phyloP scores from a whole-genome alignment of 306 rosid species.

The Pachyrhizus erosus region DNA sequence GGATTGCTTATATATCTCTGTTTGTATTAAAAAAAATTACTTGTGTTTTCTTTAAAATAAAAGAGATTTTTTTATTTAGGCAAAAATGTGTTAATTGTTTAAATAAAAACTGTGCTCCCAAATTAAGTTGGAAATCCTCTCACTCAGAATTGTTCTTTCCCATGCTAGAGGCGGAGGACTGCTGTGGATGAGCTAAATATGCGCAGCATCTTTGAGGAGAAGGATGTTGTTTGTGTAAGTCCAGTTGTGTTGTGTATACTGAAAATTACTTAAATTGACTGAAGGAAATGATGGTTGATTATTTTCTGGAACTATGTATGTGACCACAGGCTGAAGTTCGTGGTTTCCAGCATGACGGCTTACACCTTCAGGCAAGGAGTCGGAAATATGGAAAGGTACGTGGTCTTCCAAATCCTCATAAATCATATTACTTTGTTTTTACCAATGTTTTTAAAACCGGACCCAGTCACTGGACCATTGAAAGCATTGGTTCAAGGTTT shows the following conservation, averaged over 20 bases:
- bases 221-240: constrained; percentile 85
- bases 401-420: constrained; percentile 32
- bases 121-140: constrained; percentile 30
- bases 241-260: constrained; percentile 1
- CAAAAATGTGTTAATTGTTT: neutral
- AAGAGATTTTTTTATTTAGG: neutral
- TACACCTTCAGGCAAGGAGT: constrained; percentile 97
- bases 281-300: constrained; percentile 14
- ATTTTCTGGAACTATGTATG: neutral
- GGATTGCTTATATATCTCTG: neutral
- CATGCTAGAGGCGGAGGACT: constrained; percentile 84
- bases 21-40: neutral
- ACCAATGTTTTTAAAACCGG: too few relatives aligned
- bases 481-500: too few relatives aligned
- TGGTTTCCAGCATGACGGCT: constrained; percentile 84
- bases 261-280: neutral
- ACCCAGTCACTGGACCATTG: too few relatives aligned
- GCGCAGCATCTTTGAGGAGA: constrained; percentile 88
- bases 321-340: constrained; percentile 86
- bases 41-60: neutral
- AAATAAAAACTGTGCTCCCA: neutral
- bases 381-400: constrained; percentile 92
- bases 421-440: constrained; percentile 3
- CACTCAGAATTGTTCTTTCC: constrained; percentile 29
- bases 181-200: constrained; percentile 91